Conservation (phyloP, 495 filamentous ascomycete genomes). For the Talaromyces stipitatus region DNA sequence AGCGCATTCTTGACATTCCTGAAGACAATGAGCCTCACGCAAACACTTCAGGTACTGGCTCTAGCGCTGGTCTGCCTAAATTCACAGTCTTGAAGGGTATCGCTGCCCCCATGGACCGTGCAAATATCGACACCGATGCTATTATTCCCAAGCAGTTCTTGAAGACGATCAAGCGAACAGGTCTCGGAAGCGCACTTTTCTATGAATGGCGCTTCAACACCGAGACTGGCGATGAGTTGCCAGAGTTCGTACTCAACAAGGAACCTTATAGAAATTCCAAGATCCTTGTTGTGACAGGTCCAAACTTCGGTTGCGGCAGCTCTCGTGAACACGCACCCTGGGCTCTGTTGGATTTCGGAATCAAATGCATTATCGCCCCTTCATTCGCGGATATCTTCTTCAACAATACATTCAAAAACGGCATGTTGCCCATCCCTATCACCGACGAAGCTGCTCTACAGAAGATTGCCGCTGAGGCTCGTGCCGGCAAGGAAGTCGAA, state of each 20-base stretch:
- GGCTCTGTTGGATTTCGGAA: slow-evolving; percentile 94
- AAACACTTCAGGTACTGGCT: slow-evolving; percentile 42
- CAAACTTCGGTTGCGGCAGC: slow-evolving; percentile 93
- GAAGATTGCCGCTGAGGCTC: slow-evolving; percentile 70
- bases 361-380: slow-evolving; percentile 87
- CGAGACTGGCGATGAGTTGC: slow-evolving; percentile 62
- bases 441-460: slow-evolving; percentile 56
- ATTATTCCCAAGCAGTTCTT: slow-evolving; percentile 99
- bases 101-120: slow-evolving; percentile 77
- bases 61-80: slow-evolving; percentile 63
- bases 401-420: slow-evolving; percentile 99
- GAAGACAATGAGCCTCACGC: slow-evolving; percentile 59
- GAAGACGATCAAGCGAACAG: slow-evolving; percentile 98
- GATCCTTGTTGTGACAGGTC: slow-evolving; percentile 87
- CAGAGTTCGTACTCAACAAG: slow-evolving; percentile 83
- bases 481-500: slow-evolving; percentile 78
- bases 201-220: slow-evolving; percentile 66
- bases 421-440: slow-evolving; percentile 88
- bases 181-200: slow-evolving; percentile 83
- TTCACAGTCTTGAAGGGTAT: slow-evolving; percentile 79
- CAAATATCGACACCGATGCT: slow-evolving; percentile 94
- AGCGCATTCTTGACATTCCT: slow-evolving; percentile 70
- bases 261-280: slow-evolving; percentile 79
- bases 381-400: slow-evolving; percentile 97
- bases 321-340: slow-evolving; percentile 95